Base-by-base conservation (phyloP, 768 basidiomycete genomes). In the Mycena polygramma region DNA sequence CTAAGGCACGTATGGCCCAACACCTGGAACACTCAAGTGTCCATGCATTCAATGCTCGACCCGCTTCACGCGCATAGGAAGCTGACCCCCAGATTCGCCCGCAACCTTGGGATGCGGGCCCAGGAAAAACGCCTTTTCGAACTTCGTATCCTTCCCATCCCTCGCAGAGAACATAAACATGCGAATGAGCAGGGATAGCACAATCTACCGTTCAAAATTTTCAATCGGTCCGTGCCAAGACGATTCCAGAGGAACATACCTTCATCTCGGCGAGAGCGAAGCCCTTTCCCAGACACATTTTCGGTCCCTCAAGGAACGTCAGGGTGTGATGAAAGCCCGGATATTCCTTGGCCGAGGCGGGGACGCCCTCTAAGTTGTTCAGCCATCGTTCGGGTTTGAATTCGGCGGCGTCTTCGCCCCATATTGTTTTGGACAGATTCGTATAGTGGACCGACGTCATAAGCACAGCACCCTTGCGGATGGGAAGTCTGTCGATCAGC, bases 271-370 rank as follows among this genome's bases (percentile, higher is more conserved):
- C 61, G 4, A 81, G 2, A 0, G 78, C 78, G 19, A 80, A 79
- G 2, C 70, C 70, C 48, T 75, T 80, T 0, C 79, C 79, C 17
- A 77, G 49, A 45, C 78, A 79, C 22, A 58, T 76, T 26, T 11
- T 35, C 19, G 79, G 79, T 1, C 80, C 78, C 60, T 81, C 80
- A 0, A 73, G 57, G 24, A 81, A 81, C 5, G 76, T 74, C 61
- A 80, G 53, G 43, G 77, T 58, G 62, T 81, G 78, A 24, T 62
- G 73, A 36, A 77, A 71, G 4, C 78, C 80, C 14, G 75, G 79
- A 6, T 75, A 63, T 20, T 76, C 78, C 54, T 64, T 72, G 20
- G 74, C 76, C 4, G 22, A 58, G n/a, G 36, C 66, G 5, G 57
- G 66, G 7, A 67, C 45, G 13, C 70, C 75, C 24, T 67, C 62